phyloP scores from a whole-genome alignment of 768 basidiomycete species.

The Auricularia sp. region DNA sequence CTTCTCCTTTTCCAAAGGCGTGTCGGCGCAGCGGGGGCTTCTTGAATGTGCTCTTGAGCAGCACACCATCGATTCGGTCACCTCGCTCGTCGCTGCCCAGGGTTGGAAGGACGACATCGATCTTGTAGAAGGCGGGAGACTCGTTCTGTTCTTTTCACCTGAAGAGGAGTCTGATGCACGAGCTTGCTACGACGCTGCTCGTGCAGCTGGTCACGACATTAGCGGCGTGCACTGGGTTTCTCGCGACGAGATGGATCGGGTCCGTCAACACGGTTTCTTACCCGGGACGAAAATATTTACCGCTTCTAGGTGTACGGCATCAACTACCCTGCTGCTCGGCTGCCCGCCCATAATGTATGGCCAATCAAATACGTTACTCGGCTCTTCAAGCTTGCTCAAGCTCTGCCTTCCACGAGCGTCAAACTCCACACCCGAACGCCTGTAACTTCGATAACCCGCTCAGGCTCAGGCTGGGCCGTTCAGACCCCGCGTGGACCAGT shows the following conservation, averaged over 20 bases:
- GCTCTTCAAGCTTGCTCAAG: slow-evolving; percentile 37
- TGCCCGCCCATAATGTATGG: slow-evolving; percentile 59
- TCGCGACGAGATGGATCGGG: slow-evolving; percentile 37
- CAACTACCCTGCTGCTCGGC: slow-evolving; percentile 39
- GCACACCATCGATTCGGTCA: slow-evolving; percentile 39
- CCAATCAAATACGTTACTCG: slow-evolving; percentile 72
- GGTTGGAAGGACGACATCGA: slow-evolving; percentile 44
- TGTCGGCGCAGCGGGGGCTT: slow-evolving; percentile 25
- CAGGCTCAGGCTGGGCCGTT: slow-evolving; percentile 39
- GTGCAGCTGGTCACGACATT: slow-evolving; percentile 39
- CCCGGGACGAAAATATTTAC: background rate
- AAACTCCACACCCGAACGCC: slow-evolving; percentile 65
- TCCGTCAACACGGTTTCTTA: slow-evolving; percentile 16
- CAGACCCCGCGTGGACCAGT: slow-evolving; percentile 59
- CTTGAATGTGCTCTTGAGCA: slow-evolving; percentile 46
- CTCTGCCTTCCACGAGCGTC: slow-evolving; percentile 22
- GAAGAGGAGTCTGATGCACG: slow-evolving; percentile 29
- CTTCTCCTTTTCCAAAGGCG: slow-evolving; percentile 26
- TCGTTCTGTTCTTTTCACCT: slow-evolving; percentile 37
- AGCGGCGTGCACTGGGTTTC: slow-evolving; percentile 35
- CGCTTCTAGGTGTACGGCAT: slow-evolving; percentile 30
- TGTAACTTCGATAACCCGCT: slow-evolving; percentile 35
- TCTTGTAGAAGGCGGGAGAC: slow-evolving; percentile 47
- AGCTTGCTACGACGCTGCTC: slow-evolving; percentile 44
- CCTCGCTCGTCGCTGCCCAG: slow-evolving; percentile 36